Evolutionary conservation across 768 basidiomycete species (phyloP), one percentile per base, ranked within the genome.

Genomic region (Suillus variegatus): DNA sequence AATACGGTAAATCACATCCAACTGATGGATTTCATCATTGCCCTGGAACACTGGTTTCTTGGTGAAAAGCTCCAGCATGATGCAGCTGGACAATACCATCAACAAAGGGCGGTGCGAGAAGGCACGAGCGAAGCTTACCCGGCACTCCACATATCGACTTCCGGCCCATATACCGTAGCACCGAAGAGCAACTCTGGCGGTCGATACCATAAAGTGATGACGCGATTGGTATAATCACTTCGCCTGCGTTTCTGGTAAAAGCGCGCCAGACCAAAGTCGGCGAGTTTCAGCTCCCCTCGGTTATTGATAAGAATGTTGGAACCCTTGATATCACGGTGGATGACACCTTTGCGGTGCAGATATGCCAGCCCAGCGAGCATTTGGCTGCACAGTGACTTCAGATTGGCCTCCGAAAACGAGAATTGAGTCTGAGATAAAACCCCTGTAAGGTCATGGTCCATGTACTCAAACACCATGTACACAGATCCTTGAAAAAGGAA

Each of bases 71-170:
- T 99, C 97, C 54, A 99, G 87, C 91, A 99, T 98, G 71, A 99
- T 99, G 77, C 97, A 99, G 52, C 96, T 99, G 68, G 6, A 67
- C 56, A 57, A 1, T 5, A 44, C 7, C 7, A 41, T 54, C 20
- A 22, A 62, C 25, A 55, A n/a, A 32, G 25, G 16, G 36, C 36
- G 56, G 12, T 46, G 61, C 54, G 38, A 35, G 62, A 14, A 63
- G 38, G 20, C 6, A 54, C 35, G 60, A 41, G 44, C 43, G 14
- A 47, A 40, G 78, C 85, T 70, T 79, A 97, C 95, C 97, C 97
- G 49, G 97, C 97, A 76, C 95, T 97, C 97, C 97, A 99, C 90
- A 99, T 97, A 73, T 99, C 97, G 28, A 99, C 97, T 73, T 97
- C 96, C 6, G 95, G 91, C 3, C 95, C 96, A 79, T 99, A 99